A percentile compares a stretch with the other conserved stretches of the same genome.
Evolutionary conservation across 768 basidiomycete species (phyloP).

Genomic region (Calocera viscosa): DNA sequence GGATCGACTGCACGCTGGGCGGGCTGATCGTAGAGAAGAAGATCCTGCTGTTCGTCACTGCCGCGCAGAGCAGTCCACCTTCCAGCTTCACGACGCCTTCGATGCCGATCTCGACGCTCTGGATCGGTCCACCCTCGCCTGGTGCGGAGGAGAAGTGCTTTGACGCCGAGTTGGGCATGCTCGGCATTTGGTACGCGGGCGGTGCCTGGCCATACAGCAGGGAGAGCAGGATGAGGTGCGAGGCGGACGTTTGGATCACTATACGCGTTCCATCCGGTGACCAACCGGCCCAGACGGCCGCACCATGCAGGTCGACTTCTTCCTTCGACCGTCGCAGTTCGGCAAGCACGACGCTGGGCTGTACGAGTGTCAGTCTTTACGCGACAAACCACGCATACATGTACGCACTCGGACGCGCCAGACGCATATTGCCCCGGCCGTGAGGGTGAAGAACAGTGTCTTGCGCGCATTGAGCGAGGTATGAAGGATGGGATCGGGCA

Average conservation of each 20-base stretch:
- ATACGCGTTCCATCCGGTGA: constrained; percentile 69
- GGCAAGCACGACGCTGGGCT: constrained; percentile 36
- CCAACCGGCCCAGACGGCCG: constrained; percentile 64
- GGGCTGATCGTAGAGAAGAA: constrained; percentile 64
- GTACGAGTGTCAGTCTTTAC: neutral
- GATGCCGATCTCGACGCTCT: constrained; percentile 54
- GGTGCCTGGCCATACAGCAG: constrained; percentile 47
- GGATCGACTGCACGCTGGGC: constrained; percentile 67
- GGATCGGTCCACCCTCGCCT: constrained; percentile 63
- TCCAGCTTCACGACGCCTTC: constrained; percentile 75
- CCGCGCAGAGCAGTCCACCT: constrained; percentile 40
- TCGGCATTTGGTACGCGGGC: constrained; percentile 42
- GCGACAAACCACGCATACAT: constrained; percentile 32
- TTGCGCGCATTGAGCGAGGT: constrained; percentile 56
- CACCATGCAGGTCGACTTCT: constrained; percentile 74
- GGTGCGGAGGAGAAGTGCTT: constrained; percentile 64
- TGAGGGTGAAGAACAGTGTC: constrained; percentile 64
- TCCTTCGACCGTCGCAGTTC: constrained; percentile 61
- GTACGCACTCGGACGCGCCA: constrained; percentile 72
- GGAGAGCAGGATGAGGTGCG: constrained; percentile 63
- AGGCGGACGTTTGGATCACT: constrained; percentile 74
- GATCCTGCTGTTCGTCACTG: constrained; percentile 25
- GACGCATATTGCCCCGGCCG: constrained; percentile 55
- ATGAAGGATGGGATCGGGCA: constrained; percentile 43
- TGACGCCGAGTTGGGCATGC: constrained; percentile 41